These are phyloP conservation scores for Exophiala alcalophila DNA, from an alignment of 2,329 filamentous ascomycete species.

Conservation along the genomic window DNA sequence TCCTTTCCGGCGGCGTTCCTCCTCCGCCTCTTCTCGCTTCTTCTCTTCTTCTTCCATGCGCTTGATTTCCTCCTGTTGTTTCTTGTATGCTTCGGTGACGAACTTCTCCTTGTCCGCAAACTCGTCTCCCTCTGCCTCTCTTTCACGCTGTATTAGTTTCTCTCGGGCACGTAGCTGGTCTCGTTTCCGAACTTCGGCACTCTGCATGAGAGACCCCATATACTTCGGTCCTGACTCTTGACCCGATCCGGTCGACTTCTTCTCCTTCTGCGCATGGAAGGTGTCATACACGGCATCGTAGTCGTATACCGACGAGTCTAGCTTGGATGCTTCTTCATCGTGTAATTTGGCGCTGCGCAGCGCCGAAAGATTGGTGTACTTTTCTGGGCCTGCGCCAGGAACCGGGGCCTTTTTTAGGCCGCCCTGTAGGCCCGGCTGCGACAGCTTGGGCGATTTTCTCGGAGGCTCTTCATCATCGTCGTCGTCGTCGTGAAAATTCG, in stretches of 20 bases:
- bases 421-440: conserved; percentile 25
- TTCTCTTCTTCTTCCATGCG: conserved; percentile 59
- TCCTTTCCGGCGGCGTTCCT: conserved; percentile 47
- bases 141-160: conserved; percentile 58
- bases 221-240: conserved; percentile 52
- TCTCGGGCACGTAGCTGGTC: conserved; percentile 62
- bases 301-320: conserved; percentile 50
- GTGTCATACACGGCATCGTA: conserved; percentile 51
- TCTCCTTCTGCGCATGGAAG: conserved; percentile 38
- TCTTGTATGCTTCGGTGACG: conserved; percentile 63
- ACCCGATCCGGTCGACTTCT: conserved; percentile 23
- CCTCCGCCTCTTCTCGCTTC: conserved; percentile 52
- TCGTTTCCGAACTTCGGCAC: conserved; percentile 61
- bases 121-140: conserved; percentile 64
- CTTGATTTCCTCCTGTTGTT: conserved; percentile 60
- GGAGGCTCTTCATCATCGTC: conserved; percentile 29
- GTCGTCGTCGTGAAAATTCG: conserved; percentile 22
- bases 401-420: conserved; percentile 23
- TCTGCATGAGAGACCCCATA: conserved; percentile 58
- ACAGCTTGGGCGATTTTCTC: conserved; percentile 35
- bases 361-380: conserved; percentile 47
- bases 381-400: conserved; percentile 24
- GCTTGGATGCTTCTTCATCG: conserved; percentile 41
- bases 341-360: conserved; percentile 47
- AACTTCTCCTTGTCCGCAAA: conserved; percentile 67